Conservation (phyloP, 2,329 filamentous ascomycete species). For the Xylaria digitata region DNA sequence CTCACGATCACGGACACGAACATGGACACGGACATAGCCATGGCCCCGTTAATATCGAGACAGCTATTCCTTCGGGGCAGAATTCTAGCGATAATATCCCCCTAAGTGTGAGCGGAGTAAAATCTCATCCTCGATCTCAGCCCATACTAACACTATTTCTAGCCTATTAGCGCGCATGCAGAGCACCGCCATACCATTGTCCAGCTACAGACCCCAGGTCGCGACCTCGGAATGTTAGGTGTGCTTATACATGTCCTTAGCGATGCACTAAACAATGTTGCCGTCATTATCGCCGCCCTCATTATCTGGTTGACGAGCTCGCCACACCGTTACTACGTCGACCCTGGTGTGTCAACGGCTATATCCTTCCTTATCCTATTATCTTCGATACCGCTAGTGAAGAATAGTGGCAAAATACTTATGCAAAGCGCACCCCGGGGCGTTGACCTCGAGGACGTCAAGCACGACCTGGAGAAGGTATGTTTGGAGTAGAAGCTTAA, state of each 20-base stretch:
- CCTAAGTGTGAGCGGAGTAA: constrained; percentile 42
- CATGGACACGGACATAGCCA: constrained; percentile 46
- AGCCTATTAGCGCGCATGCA: constrained; percentile 55
- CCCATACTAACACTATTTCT: constrained; percentile 17
- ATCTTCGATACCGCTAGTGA: constrained; percentile 71
- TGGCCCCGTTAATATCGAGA: constrained; percentile 48
- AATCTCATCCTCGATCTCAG: neutral
- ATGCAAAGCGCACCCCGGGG: constrained; percentile 73
- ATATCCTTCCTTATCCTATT: constrained; percentile 79
- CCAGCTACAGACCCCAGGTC: constrained; percentile 52
- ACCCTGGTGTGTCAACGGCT: constrained; percentile 74
- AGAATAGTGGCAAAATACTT: constrained; percentile 71
- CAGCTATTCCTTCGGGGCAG: constrained; percentile 39
- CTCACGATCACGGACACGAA: constrained; percentile 40
- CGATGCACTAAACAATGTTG: constrained; percentile 80
- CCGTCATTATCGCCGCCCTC: constrained; percentile 75
- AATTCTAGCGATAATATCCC: constrained; percentile 43
- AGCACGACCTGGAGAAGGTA: constrained; percentile 75
- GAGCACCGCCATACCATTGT: constrained; percentile 61
- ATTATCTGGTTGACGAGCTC: constrained; percentile 74
- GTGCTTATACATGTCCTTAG: constrained; percentile 77
- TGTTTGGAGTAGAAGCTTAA: constrained; percentile 10
- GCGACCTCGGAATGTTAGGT: constrained; percentile 77
- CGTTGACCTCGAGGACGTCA: constrained; percentile 70
- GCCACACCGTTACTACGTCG: constrained; percentile 73